Evolutionary conservation across 495 filamentous ascomycete species (phyloP), one percentile per base, ranked within the genome.

Genomic region (Penicillium paradoxum): DNA sequence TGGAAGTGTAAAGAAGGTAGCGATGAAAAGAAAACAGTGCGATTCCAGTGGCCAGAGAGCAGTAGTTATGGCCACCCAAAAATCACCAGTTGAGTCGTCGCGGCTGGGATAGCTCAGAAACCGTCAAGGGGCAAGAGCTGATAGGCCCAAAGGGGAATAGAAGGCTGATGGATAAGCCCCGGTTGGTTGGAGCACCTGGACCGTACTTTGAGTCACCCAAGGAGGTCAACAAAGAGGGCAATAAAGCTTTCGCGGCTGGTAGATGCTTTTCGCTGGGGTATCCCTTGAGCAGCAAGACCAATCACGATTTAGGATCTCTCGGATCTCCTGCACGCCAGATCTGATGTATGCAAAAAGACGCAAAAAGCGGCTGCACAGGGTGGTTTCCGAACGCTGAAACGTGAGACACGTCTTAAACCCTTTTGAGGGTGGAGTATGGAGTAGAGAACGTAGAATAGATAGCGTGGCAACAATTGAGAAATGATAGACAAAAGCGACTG

Each of bases 311-410:
- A 17, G 19, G 22, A 43, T 51, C 39, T 24, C 4, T 34, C 15
- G 29, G 49, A 51, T 51, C 29, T 43, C 29, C 49, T 51, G 49
- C 49, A 51, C 49, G 49, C 49, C 49, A 51, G 49, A 51, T 51
- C 49, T 51, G 49, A 51, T 51, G 49, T 51, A 51, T 51, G 38
- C 49, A 51, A 51, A 42, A 49, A 15, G 22, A 24, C 3, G 19
- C 10, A 11, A 29, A 30, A 38, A 19, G 24, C 27, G 38, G 49
- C 38, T 30, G 18, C 37, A 21, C 15, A 17, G 21, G 37, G 27
- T 51, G 33, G 39, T 29, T 51, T 43, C 49, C 39, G 49, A 27
- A 19, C n/a, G 5, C 17, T 43, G 39, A 51, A 51, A 51, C 38
- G 38, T 43, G 39, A 51, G 49, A 51, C 39, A 51, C 27, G 49